Conservation (phyloP, 306 rosid genomes). For the Vigna trinervia region DNA sequence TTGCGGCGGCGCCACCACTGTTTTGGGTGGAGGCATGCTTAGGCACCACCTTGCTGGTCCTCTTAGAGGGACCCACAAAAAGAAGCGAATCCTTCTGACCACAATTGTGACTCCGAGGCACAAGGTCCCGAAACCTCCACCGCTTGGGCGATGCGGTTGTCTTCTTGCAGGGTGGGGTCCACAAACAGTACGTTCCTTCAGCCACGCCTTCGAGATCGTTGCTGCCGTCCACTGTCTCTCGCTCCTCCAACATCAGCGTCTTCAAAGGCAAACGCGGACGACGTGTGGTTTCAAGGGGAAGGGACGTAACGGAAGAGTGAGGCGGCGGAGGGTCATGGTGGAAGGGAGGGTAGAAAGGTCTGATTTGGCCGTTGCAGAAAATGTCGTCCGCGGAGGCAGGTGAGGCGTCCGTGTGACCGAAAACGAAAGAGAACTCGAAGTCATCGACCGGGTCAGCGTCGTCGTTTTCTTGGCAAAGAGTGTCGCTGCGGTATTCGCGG, state of each 20-base stretch:
- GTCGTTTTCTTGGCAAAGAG: neutral
- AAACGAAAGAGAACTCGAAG: slow-evolving; percentile 66
- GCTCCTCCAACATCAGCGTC: slow-evolving; percentile 73
- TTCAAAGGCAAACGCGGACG: slow-evolving; percentile 60
- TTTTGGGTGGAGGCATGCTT: slow-evolving; percentile 30
- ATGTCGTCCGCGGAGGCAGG: slow-evolving; percentile 84
- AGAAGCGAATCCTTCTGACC: slow-evolving; percentile 43
- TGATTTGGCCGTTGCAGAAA: slow-evolving; percentile 84
- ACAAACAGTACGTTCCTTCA: slow-evolving; percentile 67
- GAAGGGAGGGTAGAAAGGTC: slow-evolving; percentile 69
- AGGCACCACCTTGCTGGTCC: slow-evolving; percentile 2
- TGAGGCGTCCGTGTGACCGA: slow-evolving; percentile 48
- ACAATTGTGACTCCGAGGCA: slow-evolving; percentile 62
- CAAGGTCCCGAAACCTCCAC: slow-evolving; percentile 74
- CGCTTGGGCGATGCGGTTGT: slow-evolving; percentile 62
- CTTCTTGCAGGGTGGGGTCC: slow-evolving; percentile 70
- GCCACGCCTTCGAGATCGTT: slow-evolving; percentile 58
- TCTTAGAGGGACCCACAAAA: neutral
- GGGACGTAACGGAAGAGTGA: neutral
- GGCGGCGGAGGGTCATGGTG: slow-evolving; percentile 43
- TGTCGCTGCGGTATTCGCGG: slow-evolving; percentile 40
- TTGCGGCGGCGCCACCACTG: slow-evolving; percentile 17
- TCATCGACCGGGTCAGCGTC: slow-evolving; percentile 41
- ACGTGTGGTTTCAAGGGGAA: slow-evolving; percentile 24
- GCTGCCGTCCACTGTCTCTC: slow-evolving; percentile 22